Base-by-base conservation (phyloP, 169 alveolate genomes). In the Cryptosporidium ubiquitum region DNA sequence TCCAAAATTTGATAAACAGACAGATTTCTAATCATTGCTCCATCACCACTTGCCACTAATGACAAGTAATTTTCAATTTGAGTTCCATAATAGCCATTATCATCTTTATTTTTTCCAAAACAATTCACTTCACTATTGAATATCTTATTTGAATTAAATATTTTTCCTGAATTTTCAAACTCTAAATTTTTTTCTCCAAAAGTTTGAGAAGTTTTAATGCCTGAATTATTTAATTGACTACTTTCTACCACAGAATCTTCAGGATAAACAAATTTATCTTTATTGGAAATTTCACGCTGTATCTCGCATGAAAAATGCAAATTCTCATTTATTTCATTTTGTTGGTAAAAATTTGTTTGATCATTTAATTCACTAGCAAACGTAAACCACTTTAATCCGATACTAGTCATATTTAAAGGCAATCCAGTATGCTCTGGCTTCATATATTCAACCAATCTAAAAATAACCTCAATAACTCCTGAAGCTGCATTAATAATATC, bases 391-490 rank as follows among this genome's bases (percentile, higher is more conserved):
- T 29, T 26, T 35, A 74, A n/a, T 37, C 86, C 73, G 12, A 74
- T 37, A 57, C 73, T 57, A 35, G 70, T 74, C 86, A 74, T 74
- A 74, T 39, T 74, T 35, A 74, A 51, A 23, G 70, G 86, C 7
- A 74, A 74, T 6, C 86, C 86, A 33, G 57, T 39, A 35, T 74
- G 86, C 12, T 74, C 86, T 26, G 86, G 86, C 20, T 35, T 74
- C n/a, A 74, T 5, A 16, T 74, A 74, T 35, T 74, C 86, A 2
- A 74, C 60, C 10, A 74, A 37, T 57, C 86, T 74, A 33, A 51
- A 37, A 20, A 74, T 57, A 60, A 57, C 29, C 20, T 74, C 86
- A 29, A 74, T 58, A 20, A 74, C 42, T 26, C 86, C 86, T 1
- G 40, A 55, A 16, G 52, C 52, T 18, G 33, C 14, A 40, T 51